Base-by-base conservation (phyloP, 257 asterid genomes). In the Jasminum sambac region DNA sequence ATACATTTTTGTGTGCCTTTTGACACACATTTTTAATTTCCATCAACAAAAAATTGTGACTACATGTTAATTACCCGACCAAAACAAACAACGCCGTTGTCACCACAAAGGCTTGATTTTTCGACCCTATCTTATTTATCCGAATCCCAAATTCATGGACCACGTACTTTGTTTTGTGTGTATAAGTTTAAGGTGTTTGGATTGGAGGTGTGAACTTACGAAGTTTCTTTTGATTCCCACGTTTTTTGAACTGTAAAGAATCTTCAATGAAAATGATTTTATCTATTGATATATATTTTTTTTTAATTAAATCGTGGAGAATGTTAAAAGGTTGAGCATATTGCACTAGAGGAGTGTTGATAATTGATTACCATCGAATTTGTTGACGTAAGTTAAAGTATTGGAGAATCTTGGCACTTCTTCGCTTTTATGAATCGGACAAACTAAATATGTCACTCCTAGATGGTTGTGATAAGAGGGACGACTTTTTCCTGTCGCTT, bases 61-160 rank as follows among this genome's bases (percentile, higher is more conserved):
- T 73, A 78, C 74, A 52, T 70, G 83, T 81, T 57, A 72, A 34
- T 74, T 65, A 71, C 71, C 83, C 84, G 82, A 86, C 87, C 82
- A 68, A 61, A 59, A 48, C 70, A 74, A 76, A 66, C 78, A 80
- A 13, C 61, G 55, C 78, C 79, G 52, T 76, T 78, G 67, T 68
- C 80, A 58, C n/a, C 73, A 70, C 72, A 73, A 75, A 77, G 75
- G 58, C 70, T 77, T 77, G 64, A 67, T 16, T n/a, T 39, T 64
- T 14, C 64, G 62, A 24, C 74, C 76, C 55, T 12, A 55, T 55
- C 55, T 64, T 30, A 41, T 67, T 69, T 78, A 78, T 78, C 76
- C 74, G 72, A 72, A 69, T 67, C 77, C 39, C 14, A 50, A 43
- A 46, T 23, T 21, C 6, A 23, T 23, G 55, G 71, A 67, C 63